A percentile compares a stretch with the other conserved stretches of the same genome.
phyloP scores from a whole-genome alignment of 1,284 basidiomycete species.

The Apiotrichum sp. region DNA sequence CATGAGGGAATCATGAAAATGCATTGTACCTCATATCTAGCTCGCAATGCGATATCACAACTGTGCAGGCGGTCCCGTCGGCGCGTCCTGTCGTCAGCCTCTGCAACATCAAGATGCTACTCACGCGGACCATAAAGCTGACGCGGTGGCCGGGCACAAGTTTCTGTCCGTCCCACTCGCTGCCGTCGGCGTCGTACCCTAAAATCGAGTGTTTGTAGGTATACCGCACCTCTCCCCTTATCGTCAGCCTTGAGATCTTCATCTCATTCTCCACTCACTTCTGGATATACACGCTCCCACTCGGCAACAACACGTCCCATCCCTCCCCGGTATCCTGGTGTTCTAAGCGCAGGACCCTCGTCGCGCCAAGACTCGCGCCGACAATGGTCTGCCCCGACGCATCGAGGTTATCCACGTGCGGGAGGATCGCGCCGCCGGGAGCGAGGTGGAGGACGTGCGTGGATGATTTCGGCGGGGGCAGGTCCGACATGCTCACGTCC shows the following conservation, averaged over 20 bases:
- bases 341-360: conserved; percentile 58
- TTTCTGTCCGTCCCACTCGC: conserved; percentile 24
- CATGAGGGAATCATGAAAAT: no score
- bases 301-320: conserved; percentile 37
- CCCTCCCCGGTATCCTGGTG: conserved; percentile 16
- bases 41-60: background rate
- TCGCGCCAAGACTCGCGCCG: conserved; percentile 70
- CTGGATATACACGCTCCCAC: conserved; percentile 37
- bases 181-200: conserved; percentile 22
- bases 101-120: background rate
- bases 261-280: conserved; percentile 19
- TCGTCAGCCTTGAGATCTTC: conserved; percentile 1
- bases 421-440: conserved; percentile 66
- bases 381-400: conserved; percentile 78
- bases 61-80: background rate
- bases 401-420: conserved; percentile 73
- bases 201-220: conserved; percentile 37
- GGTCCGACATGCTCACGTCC: conserved; percentile 21
- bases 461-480: conserved; percentile 51
- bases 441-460: conserved; percentile 79
- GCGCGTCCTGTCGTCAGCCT: conserved; percentile 3
- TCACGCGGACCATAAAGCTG: conserved; percentile 39
- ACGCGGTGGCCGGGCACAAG: conserved; percentile 32
- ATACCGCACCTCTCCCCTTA: conserved; percentile 34
- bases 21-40: no score